These are phyloP conservation scores for Secale cereale DNA, from an alignment of 176 grass and related monocot species.

Conservation along the genomic window DNA sequence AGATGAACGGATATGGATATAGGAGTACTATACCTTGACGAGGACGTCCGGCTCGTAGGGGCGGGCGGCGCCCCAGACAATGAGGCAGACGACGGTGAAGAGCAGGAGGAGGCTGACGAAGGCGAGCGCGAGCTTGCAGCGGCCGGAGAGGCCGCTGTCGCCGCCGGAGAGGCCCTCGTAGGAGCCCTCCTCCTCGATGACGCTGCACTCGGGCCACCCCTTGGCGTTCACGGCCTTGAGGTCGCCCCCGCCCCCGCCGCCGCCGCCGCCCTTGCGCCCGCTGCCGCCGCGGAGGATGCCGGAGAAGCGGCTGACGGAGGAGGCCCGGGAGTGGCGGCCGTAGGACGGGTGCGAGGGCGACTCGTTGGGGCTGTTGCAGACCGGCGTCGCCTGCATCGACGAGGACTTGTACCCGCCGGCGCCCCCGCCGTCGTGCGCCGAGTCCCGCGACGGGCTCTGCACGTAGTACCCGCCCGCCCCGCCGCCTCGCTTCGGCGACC, in stretches of 20 bases:
- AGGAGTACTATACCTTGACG: constrained; percentile 67
- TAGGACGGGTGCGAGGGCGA: constrained; percentile 89
- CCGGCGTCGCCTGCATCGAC: constrained; percentile 90
- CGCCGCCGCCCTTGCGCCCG: neutral
- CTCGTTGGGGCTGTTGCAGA: constrained; percentile 93
- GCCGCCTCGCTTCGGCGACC: constrained; percentile 72
- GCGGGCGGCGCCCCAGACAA: constrained; percentile 86
- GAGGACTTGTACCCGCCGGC: constrained; percentile 85
- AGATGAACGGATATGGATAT: neutral
- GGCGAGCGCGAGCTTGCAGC: constrained; percentile 55
- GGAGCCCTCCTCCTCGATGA: constrained; percentile 83
- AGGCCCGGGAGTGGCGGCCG: constrained; percentile 75
- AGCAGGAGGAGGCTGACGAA: constrained; percentile 75
- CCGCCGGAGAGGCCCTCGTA: constrained; percentile 75
- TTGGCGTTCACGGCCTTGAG: constrained; percentile 69
- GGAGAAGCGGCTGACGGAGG: constrained; percentile 94
- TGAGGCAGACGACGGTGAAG: constrained; percentile 79
- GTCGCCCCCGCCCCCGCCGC: constrained; percentile 24
- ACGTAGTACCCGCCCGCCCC: constrained; percentile 78
- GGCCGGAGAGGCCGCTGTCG: constrained; percentile 55
- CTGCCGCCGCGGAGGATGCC: constrained; percentile 55
- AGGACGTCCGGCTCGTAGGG: constrained; percentile 68
- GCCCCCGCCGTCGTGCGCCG: constrained; percentile 56
- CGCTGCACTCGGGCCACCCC: constrained; percentile 92
- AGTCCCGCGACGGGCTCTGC: constrained; percentile 97